A percentile compares a stretch with the other conserved stretches of the same genome.
Evolutionary conservation across 108 stramenopile species (phyloP).

Genomic region (Bacterosira constricta): DNA sequence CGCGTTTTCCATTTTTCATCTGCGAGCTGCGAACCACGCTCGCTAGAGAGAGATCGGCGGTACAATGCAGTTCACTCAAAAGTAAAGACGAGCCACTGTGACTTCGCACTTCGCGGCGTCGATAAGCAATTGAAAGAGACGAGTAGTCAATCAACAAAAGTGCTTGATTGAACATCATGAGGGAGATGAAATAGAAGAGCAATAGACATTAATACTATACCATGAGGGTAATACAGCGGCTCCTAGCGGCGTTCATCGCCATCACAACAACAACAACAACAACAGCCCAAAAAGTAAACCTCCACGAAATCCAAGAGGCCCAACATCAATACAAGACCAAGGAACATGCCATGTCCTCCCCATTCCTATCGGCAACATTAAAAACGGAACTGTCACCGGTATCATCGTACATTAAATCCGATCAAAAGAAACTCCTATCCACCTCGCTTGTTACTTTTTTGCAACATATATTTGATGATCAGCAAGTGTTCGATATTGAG

Average conservation of each 20-base stretch:
- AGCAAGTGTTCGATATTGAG: constrained; percentile 34
- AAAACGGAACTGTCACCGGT: constrained; percentile 14
- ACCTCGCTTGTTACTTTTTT: constrained; percentile 23
- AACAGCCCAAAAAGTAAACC: constrained; percentile 7
- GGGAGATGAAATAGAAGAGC: too few species aligned
- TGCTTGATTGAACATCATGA: too few species aligned
- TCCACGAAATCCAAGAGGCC: constrained; percentile 10
- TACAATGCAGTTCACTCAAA: too few species aligned
- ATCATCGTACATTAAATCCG: constrained; percentile 12
- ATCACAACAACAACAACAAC: not conserved
- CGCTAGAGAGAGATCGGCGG: too few species aligned
- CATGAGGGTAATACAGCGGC: not conserved
- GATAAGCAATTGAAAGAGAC: too few species aligned
- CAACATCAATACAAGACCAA: constrained; percentile 10
- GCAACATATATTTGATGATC: constrained; percentile 33
- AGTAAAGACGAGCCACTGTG: too few species aligned
- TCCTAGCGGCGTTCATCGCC: not conserved
- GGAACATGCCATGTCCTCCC: not conserved
- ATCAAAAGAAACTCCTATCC: constrained; percentile 1
- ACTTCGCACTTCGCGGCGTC: too few species aligned
- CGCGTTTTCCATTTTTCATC: too few species aligned
- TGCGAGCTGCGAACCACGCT: too few species aligned
- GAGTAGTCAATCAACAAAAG: too few species aligned
- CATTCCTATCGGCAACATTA: constrained; percentile 42
- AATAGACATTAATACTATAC: not conserved